Base-by-base conservation (phyloP, 1,284 basidiomycete genomes). In the Apiotrichum montevideense region DNA sequence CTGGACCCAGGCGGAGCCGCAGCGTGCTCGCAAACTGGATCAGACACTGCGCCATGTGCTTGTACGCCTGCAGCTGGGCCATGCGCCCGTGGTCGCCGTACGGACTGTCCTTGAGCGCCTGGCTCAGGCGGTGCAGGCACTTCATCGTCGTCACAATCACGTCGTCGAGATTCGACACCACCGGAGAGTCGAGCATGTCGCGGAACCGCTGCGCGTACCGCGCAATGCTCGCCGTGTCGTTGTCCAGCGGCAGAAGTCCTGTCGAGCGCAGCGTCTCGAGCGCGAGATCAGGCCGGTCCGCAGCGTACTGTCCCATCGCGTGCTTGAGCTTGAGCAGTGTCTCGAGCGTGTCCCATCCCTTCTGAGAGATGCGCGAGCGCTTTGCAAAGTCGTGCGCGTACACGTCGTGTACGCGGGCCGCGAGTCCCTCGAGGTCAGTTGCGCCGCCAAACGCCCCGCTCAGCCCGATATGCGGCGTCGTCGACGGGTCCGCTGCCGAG, bases 61-160 rank as follows among this genome's bases (percentile, higher is more conserved):
- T 74, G 52, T 73, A 69, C 35, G 66, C 63, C 14, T 64, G 59
- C 63, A 79, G 52, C 52, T 66, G 62, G 51, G 57, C 59, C 64
- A 65, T 64, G 49, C 72, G 57, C 35, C 64, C 71, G 63, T 69
- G 67, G 66, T 77, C 90, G 13, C 86, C 82, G 52, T 84, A 84
- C 44, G 82, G 79, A 33, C 86, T 85, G n/a, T 81, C 78, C 76
- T 94, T 94, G 56, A 86, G 79, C 62, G 83, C 83, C 62, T 86
- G 85, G 65, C 91, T 87, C 8, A 92, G 82, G 29, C 83, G 84
- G 61, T 88, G 87, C 34, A 98, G 83, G 33, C 87, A 85, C 70
- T 93, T 90, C 95, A 98, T 98, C n/a, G 89, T 88, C 54, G 94
- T 83, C 34, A 91, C 84, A 41, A 98, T 82, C 71, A 96, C 88